A percentile compares a stretch with the other conserved stretches of the same genome.
Conservation (phyloP, 1,139 yeast genomes). For the Suhomyces maxii region DNA sequence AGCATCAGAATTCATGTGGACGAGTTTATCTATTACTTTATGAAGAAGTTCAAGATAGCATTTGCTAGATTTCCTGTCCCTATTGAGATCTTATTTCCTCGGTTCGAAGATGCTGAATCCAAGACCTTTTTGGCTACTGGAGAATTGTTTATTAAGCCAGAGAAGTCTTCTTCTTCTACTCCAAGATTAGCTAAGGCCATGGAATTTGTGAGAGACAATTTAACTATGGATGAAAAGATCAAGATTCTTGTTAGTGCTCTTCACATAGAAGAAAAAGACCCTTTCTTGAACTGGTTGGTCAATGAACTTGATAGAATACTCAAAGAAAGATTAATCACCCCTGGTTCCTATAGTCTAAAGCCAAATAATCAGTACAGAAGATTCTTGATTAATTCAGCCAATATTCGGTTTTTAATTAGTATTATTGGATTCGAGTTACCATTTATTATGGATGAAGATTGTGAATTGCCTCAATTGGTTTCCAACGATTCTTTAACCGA, state of each 20-base stretch:
- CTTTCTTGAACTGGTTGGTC: conserved; percentile 44
- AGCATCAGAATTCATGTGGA: conserved; percentile 59
- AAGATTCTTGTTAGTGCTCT: conserved; percentile 52
- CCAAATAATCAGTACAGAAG: conserved; percentile 23
- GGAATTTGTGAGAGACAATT: conserved; percentile 37
- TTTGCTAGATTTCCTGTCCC: conserved; percentile 56
- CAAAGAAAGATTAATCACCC: conserved; percentile 21
- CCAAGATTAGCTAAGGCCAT: conserved; percentile 36
- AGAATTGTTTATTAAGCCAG: conserved; percentile 38
- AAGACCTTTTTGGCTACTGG: conserved; percentile 50
- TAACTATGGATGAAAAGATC: conserved; percentile 36
- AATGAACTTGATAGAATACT: conserved; percentile 36
- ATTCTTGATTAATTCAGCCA: conserved; percentile 36
- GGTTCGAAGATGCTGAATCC: conserved; percentile 48
- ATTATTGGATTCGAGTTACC: conserved; percentile 42
- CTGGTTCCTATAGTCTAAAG: conserved; percentile 13
- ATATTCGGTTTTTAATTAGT: conserved; percentile 33
- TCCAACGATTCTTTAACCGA: conserved; percentile 22
- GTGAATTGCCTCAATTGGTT: conserved; percentile 25
- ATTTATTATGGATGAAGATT: conserved; percentile 33
- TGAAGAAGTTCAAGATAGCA: conserved; percentile 59
- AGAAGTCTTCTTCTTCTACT: conserved; percentile 15
- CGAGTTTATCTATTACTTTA: conserved; percentile 64
- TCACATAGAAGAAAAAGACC: conserved; percentile 44
- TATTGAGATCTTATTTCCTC: conserved; percentile 68